These are phyloP conservation scores for Mimosa bimucronata DNA, from an alignment of 306 rosid genomes.

Conservation along the genomic window DNA sequence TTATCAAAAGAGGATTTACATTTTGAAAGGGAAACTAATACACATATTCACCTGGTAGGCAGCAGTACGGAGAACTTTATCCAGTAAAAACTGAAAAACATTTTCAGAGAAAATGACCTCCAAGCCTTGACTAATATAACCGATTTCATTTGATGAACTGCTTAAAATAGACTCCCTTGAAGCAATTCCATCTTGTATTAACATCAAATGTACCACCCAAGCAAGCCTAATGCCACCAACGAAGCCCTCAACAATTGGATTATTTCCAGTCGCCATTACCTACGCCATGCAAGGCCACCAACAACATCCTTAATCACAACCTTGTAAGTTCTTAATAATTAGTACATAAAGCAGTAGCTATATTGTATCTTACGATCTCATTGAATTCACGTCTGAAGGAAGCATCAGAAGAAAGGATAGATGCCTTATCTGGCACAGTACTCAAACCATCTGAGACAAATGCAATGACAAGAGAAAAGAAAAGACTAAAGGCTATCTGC, in stretches of 20 bases:
- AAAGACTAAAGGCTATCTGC: constrained; percentile 93
- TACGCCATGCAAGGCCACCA: constrained; percentile 42
- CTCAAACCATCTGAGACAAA: constrained; percentile 88
- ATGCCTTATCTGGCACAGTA: constrained; percentile 84
- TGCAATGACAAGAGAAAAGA: constrained; percentile 80
- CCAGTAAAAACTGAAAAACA: constrained; percentile 79
- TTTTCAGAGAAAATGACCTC: constrained; percentile 81
- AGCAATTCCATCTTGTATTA: constrained; percentile 63
- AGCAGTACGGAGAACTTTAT: constrained; percentile 80
- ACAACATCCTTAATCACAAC: constrained; percentile 35
- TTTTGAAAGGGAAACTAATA: constrained; percentile 3
- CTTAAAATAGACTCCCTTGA: constrained; percentile 63
- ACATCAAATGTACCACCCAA: constrained; percentile 93
- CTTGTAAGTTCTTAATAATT: constrained; percentile 29
- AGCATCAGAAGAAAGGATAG: constrained; percentile 69
- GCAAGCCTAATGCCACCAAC: constrained; percentile 80
- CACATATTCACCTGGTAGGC: constrained; percentile 77
- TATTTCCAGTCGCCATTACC: constrained; percentile 83
- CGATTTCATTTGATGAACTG: constrained; percentile 70
- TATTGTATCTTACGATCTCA: constrained; percentile 64
- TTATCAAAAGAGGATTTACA: constrained; percentile 18
- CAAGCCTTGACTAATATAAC: constrained; percentile 68
- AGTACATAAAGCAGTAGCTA: constrained; percentile 27
- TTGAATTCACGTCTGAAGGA: constrained; percentile 85
- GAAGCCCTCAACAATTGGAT: constrained; percentile 74